Percentiles rank a stretch among this genome's conserved stretches.
Evolutionary conservation across 495 filamentous ascomycete genomes (phyloP).

Genomic region (Neohortaea acidophila): DNA sequence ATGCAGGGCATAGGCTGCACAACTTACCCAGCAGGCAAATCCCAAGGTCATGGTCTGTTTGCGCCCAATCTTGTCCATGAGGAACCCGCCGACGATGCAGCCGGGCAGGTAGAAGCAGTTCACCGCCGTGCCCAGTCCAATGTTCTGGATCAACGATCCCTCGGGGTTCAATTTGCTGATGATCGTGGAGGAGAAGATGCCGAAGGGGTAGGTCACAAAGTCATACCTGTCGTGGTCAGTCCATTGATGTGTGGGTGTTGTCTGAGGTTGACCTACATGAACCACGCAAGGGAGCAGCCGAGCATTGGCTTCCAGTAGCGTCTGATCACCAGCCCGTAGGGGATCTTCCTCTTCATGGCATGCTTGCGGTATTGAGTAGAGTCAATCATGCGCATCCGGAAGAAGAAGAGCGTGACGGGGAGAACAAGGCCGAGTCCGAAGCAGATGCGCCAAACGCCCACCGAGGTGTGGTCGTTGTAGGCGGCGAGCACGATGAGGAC

Average conservation of each 20-base stretch:
- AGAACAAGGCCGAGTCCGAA: conserved; percentile 24
- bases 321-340: conserved; percentile 23
- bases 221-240: too few relatives aligned
- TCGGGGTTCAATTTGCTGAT: conserved; percentile 21
- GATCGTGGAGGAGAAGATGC: conserved; percentile 29
- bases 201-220: conserved; percentile 30
- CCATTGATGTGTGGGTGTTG: too few relatives aligned
- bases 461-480: conserved; percentile 22
- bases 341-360: conserved; percentile 16
- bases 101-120: conserved; percentile 38
- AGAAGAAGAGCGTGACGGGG: conserved; percentile 28
- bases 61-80: conserved; percentile 36
- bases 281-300: conserved; percentile 27
- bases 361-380: conserved; percentile 11
- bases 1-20: conserved; percentile 1
- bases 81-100: conserved; percentile 31
- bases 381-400: conserved; percentile 27
- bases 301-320: conserved; percentile 30
- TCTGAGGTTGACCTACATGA: too few relatives aligned
- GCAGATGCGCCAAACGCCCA: conserved; percentile 26
- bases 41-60: conserved; percentile 34
- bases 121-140: conserved; percentile 33
- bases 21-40: conserved; percentile 23
- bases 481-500: conserved; percentile 20
- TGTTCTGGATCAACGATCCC: conserved; percentile 31